A percentile compares a stretch with the other conserved stretches of the same genome.
Conservation (phyloP, 2,329 filamentous ascomycete species). For the Aspergillus versicolor region DNA sequence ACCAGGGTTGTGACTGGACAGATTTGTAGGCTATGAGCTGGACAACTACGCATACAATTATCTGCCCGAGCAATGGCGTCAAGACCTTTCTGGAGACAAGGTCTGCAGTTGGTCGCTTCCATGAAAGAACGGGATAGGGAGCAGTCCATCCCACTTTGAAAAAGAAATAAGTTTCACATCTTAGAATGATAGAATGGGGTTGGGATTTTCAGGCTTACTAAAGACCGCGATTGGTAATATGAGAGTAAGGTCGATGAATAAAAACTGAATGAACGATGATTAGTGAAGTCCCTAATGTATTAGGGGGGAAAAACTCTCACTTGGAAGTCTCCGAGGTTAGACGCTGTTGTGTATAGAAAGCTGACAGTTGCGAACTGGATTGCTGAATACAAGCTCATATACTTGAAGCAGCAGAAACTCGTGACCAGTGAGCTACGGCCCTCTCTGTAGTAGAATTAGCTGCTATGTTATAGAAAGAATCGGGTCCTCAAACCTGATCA, state of each 20-base stretch:
- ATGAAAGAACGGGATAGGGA: slow-evolving; percentile 71
- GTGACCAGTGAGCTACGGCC: slow-evolving; percentile 94
- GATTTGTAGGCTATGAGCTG: slow-evolving; percentile 72
- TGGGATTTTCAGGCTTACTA: slow-evolving; percentile 52
- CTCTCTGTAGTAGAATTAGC: slow-evolving; percentile 58
- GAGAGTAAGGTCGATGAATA: slow-evolving; percentile 89
- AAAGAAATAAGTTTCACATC: slow-evolving; percentile 1
- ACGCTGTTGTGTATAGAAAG: slow-evolving; percentile 91
- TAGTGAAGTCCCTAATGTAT: neutral
- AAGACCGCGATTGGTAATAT: slow-evolving; percentile 97
- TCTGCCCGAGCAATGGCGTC: slow-evolving; percentile 84
- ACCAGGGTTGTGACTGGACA: slow-evolving; percentile 80
- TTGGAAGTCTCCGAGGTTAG: slow-evolving; percentile 95
- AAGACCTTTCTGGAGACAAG: slow-evolving; percentile 91
- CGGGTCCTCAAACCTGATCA: slow-evolving; percentile 64
- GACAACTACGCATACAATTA: slow-evolving; percentile 72
- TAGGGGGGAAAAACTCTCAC: slow-evolving; percentile 35
- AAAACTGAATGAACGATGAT: slow-evolving; percentile 55
- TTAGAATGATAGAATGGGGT: neutral
- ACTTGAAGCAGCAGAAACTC: slow-evolving; percentile 99
- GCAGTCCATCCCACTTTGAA: slow-evolving; percentile 87
- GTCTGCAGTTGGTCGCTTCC: slow-evolving; percentile 86
- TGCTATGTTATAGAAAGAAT: neutral
- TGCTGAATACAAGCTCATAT: slow-evolving; percentile 98
- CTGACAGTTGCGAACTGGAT: slow-evolving; percentile 98